Conservation (phyloP, 2,329 filamentous ascomycete genomes). For the Aureobasidium zeae region DNA sequence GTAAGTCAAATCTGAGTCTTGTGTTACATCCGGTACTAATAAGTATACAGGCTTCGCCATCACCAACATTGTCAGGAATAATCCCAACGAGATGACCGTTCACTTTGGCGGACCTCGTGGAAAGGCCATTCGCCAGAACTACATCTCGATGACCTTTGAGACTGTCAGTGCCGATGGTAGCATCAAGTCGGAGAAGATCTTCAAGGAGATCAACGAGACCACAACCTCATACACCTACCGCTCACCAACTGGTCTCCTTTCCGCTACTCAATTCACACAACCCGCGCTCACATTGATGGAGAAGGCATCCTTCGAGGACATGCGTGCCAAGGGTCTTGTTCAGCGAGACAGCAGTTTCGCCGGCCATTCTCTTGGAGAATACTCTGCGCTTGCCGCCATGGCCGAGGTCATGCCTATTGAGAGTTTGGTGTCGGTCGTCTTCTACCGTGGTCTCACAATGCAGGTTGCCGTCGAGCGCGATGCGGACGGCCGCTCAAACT, state of each 20-base stretch:
- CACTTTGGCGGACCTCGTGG: slow-evolving; percentile 95
- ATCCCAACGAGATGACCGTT: slow-evolving; percentile 96
- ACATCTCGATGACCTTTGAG: slow-evolving; percentile 99
- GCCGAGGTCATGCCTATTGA: slow-evolving; percentile 99
- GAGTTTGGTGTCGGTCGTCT: slow-evolving; percentile 92
- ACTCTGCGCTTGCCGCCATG: slow-evolving; percentile 89
- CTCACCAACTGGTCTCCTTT: slow-evolving; percentile 86
- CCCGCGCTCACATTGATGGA: slow-evolving; percentile 97
- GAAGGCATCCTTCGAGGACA: slow-evolving; percentile 98
- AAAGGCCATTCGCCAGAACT: slow-evolving; percentile 96
- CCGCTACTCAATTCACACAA: slow-evolving; percentile 96
- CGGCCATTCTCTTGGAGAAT: slow-evolving; percentile 95
- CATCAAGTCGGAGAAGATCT: slow-evolving; percentile 98
- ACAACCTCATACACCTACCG: slow-evolving; percentile 95
- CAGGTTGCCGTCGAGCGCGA: slow-evolving; percentile 98
- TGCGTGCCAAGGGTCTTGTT: slow-evolving; percentile 92
- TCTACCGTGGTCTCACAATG: slow-evolving; percentile 98
- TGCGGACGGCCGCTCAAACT: slow-evolving; percentile 85
- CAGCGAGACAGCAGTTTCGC: slow-evolving; percentile 95
- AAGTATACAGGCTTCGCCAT: slow-evolving; percentile 68
- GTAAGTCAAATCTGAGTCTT: slow-evolving; percentile 43
- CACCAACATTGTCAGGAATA: slow-evolving; percentile 98
- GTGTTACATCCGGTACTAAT: slow-evolving; percentile 12
- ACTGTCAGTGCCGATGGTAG: slow-evolving; percentile 85
- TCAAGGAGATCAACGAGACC: slow-evolving; percentile 91